phyloP scores from a whole-genome alignment of 2,329 filamentous ascomycete genomes.

The Acrodontium crateriforme region DNA sequence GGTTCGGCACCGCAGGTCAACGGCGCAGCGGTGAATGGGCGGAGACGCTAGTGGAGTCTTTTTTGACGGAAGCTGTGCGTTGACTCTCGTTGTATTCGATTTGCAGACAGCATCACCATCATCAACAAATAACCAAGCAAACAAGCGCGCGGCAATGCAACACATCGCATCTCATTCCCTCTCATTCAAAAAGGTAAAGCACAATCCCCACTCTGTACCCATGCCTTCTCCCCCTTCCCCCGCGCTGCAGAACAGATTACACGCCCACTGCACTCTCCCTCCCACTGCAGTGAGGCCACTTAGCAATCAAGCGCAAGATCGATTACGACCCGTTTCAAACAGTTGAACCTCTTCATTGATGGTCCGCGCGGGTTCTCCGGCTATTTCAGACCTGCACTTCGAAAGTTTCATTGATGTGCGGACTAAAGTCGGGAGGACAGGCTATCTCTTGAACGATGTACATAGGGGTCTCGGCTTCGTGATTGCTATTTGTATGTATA shows the following conservation, averaged over 20 bases:
- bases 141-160: not conserved
- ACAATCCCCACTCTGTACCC: constrained; percentile 2
- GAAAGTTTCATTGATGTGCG: constrained; percentile 16
- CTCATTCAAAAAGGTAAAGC: not conserved
- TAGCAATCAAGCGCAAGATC: constrained; percentile 10
- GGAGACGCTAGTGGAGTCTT: constrained; percentile 12
- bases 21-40: constrained; percentile 13
- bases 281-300: constrained; percentile 20
- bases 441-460: no score
- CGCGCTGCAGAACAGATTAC: constrained; percentile 21
- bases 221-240: constrained; percentile 4
- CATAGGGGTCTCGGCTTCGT: no score
- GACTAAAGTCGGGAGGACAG: constrained; percentile 22
- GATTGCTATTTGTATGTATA: no score
- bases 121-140: not conserved
- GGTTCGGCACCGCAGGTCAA: constrained; percentile 6
- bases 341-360: constrained; percentile 1
- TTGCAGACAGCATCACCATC: not conserved
- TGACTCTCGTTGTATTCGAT: not conserved
- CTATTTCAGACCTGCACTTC: constrained; percentile 21
- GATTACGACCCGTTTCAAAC: constrained; percentile 1
- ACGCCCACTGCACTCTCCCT: constrained; percentile 14
- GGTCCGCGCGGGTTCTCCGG: constrained; percentile 6
- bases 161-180: not conserved
- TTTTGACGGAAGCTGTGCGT: constrained; percentile 3